phyloP scores from a whole-genome alignment of 2,329 filamentous ascomycete species.

The Xylariaceae sp. region DNA sequence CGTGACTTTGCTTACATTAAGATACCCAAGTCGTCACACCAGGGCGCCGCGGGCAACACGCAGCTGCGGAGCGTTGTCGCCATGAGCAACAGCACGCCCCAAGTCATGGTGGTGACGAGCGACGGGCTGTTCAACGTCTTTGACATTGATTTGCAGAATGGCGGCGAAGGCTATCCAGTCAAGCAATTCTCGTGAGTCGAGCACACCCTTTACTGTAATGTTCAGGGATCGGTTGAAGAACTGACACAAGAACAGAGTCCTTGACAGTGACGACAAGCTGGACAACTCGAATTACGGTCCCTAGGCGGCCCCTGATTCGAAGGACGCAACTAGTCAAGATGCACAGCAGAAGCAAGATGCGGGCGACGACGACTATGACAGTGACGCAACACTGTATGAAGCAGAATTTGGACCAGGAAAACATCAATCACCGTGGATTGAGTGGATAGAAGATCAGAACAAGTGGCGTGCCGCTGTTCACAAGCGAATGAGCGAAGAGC shows the following conservation, averaged over 20 bases:
- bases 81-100: constrained; percentile 89
- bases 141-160: constrained; percentile 89
- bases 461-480: too few species aligned
- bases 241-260: constrained; percentile 37
- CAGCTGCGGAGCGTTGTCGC: constrained; percentile 89
- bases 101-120: constrained; percentile 97
- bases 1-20: constrained; percentile 97
- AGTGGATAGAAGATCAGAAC: too few species aligned
- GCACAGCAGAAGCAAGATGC: too few species aligned
- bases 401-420: too few species aligned
- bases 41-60: constrained; percentile 21
- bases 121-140: constrained; percentile 95
- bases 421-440: too few species aligned
- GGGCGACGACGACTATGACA: too few species aligned
- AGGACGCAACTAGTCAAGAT: too few species aligned
- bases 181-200: constrained; percentile 84
- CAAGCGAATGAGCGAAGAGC: too few species aligned
- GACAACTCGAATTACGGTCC: constrained; percentile 45
- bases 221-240: neutral
- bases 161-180: constrained; percentile 85
- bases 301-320: constrained; percentile 17
- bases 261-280: constrained; percentile 53
- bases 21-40: constrained; percentile 60
- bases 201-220: neutral
- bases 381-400: too few species aligned